These are phyloP conservation scores for Umbelopsis isabellina DNA, from an alignment of 192 early-diverging fungal genomes.

Conservation along the genomic window DNA sequence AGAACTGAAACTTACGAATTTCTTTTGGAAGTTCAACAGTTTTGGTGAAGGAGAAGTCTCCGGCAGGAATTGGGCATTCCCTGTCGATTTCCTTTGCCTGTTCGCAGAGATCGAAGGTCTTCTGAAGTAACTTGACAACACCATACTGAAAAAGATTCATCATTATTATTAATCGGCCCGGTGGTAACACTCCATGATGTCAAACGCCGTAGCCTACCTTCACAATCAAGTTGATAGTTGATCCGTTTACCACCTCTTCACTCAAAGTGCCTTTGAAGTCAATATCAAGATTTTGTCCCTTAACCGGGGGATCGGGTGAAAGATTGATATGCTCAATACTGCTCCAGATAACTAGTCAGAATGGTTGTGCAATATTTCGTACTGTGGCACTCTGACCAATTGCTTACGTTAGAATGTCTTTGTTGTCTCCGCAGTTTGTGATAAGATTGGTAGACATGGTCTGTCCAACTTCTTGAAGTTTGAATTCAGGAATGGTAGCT, in stretches of 20 bases:
- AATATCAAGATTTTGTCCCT: slow-evolving; percentile 47
- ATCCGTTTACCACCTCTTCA: slow-evolving; percentile 45
- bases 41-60: slow-evolving; percentile 43
- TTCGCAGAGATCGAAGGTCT: slow-evolving; percentile 55
- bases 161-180: too few species aligned
- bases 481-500: slow-evolving; percentile 5
- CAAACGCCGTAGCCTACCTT: slow-evolving; percentile 28
- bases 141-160: slow-evolving; percentile 24
- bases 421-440: slow-evolving; percentile 28
- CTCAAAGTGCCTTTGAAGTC: slow-evolving; percentile 49
- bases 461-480: slow-evolving; percentile 1
- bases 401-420: slow-evolving; percentile 38
- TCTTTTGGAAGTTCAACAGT: slow-evolving; percentile 56
- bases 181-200: too few species aligned
- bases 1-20: slow-evolving; percentile 50
- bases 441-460: slow-evolving; percentile 32
- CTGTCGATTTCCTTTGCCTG: slow-evolving; percentile 49
- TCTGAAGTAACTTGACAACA: slow-evolving; percentile 48
- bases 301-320: slow-evolving; percentile 53
- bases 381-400: background rate
- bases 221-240: slow-evolving; percentile 46
- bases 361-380: background rate
- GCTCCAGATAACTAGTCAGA: background rate
- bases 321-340: slow-evolving; percentile 50
- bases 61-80: slow-evolving; percentile 50